Evolutionary conservation across 352 stramenopile genomes (phyloP).

Genomic region (Pythium graminicola): DNA sequence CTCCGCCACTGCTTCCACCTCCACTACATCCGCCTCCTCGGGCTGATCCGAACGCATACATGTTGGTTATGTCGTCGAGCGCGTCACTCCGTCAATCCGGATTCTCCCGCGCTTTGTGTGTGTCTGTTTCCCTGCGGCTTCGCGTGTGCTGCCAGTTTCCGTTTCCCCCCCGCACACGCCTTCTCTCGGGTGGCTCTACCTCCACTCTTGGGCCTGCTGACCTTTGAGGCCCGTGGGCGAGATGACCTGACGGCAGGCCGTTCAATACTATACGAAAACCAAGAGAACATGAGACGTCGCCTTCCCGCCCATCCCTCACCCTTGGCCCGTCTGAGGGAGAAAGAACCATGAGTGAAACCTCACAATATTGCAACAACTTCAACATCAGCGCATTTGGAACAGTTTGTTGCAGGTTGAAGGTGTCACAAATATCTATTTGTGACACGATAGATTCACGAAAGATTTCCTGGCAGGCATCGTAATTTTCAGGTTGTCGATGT

Average conservation of each 20-base stretch:
- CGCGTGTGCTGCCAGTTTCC: conserved; percentile 14
- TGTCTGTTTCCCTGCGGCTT: conserved; percentile 7
- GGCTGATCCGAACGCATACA: conserved; percentile 18
- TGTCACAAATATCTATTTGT: conserved; percentile 17
- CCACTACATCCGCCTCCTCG: not conserved
- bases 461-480: not conserved
- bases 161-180: conserved; percentile 11
- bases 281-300: conserved; percentile 2
- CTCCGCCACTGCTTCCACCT: not conserved
- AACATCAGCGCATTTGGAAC: conserved; percentile 22
- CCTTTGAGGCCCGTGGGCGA: conserved; percentile 16
- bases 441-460: not conserved
- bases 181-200: conserved; percentile 14
- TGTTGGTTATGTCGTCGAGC: not conserved
- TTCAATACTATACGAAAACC: not conserved
- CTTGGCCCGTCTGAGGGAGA: conserved; percentile 23
- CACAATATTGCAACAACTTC: conserved; percentile 26
- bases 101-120: conserved; percentile 18
- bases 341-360: conserved; percentile 23
- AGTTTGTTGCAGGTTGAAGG: conserved; percentile 16
- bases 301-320: conserved; percentile 12
- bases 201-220: conserved; percentile 16
- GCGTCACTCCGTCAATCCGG: not conserved
- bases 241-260: conserved; percentile 11
- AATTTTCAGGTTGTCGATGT: conserved; percentile 6